Base-by-base conservation (phyloP, 1,284 basidiomycete genomes). In the Malassezia vespertilionis region DNA sequence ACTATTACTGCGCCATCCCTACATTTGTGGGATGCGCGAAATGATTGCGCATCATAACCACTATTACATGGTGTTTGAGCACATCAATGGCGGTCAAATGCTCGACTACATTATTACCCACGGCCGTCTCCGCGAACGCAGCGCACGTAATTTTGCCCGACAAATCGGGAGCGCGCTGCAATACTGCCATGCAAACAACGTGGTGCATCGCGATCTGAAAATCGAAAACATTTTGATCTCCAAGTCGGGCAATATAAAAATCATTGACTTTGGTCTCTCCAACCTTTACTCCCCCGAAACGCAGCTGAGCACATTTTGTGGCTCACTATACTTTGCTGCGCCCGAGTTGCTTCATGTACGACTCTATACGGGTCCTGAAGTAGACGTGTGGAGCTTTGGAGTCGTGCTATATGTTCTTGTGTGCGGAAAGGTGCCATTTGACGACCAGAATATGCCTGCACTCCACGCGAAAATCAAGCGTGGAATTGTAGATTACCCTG, bases 191-290 rank as follows among this genome's bases (percentile, higher is more conserved):
- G 81, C 82, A 65, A 97, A 97, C 73, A 91, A 82, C 61, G 88
- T 97, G 62, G 90, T 97, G 4, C 93, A 97, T 72, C 83, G 91
- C 57, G 86, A 97, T 74, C 80, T 97, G 57, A 99, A 97, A 77
- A 97, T 97, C 66, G 89, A 99, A 74, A 97, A 95, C 74, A 99
- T 99, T 63, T 82, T 97, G 64, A 96, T 99, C 62, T 95, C 89
- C 2, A 89, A 93, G 60, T 87, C 86, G 1, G 91, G 91, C 11
- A 96, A 96, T 73, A 95, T 96, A 78, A 97, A 97, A 77, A 96
- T 97, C 55, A 97, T 97, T 72, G 91, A 97, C 73, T 99, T 97
- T 74, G 91, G 91, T 34, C 78, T 99, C 9, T 95, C 89, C 22
- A 99, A 97, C 72, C 77, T 97, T n/a, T 96, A 82, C 72, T 82